phyloP scores from a whole-genome alignment of 768 basidiomycete genomes.

The Trametes gibbosa region DNA sequence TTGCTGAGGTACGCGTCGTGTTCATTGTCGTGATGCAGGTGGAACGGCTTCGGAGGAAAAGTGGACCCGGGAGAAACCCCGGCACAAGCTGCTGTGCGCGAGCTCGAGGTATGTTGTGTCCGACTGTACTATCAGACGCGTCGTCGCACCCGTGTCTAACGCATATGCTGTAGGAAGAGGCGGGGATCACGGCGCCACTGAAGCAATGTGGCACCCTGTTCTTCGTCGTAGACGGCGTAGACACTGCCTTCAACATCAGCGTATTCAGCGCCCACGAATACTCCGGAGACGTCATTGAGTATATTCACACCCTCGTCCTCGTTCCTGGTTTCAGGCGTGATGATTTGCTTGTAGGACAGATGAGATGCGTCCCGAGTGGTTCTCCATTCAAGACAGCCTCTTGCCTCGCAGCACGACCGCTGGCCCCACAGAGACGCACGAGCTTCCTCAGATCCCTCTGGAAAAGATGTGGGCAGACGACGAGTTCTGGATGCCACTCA shows the following conservation, averaged over 20 bases:
- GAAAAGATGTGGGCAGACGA: conserved; percentile 65
- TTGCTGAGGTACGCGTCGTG: not conserved
- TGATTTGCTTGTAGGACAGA: conserved; percentile 57
- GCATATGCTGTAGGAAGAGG: conserved; percentile 64
- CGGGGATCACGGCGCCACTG: conserved; percentile 68
- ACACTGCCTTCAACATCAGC: conserved; percentile 69
- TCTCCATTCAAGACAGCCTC: conserved; percentile 36
- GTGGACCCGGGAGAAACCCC: conserved; percentile 72
- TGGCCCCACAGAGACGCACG: not conserved
- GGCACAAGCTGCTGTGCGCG: conserved; percentile 71
- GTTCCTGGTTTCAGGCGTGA: not conserved
- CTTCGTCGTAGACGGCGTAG: conserved; percentile 52
- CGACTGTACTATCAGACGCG: not conserved
- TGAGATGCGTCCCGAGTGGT: conserved; percentile 89
- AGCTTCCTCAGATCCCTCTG: conserved; percentile 52
- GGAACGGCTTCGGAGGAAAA: conserved; percentile 90
- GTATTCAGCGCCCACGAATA: conserved; percentile 66
- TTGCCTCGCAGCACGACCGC: not conserved
- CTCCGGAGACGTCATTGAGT: conserved; percentile 66
- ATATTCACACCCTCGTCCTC: conserved; percentile 24
- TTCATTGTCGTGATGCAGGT: conserved; percentile 41
- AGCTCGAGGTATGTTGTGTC: conserved; percentile 47
- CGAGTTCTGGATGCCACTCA: conserved; percentile 62
- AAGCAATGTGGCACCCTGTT: conserved; percentile 61
- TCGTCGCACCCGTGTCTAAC: not conserved